Conservation (phyloP, 495 filamentous ascomycete genomes). For the Corynascus novoguineensis region DNA sequence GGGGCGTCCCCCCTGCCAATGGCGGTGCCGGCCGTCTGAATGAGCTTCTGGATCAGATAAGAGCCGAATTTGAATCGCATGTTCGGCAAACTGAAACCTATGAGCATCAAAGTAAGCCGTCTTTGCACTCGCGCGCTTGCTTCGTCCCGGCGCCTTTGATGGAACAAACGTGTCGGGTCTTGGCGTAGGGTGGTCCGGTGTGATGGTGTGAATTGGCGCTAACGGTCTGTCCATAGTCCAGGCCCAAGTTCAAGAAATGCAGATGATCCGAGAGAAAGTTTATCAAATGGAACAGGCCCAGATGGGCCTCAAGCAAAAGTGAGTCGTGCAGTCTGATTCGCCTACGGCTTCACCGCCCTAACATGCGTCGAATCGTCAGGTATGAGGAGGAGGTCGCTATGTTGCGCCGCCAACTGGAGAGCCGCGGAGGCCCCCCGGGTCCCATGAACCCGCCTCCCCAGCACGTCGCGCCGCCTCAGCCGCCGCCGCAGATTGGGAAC, state of each 20-base stretch:
- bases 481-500: conserved; percentile 66
- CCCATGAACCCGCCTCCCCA: conserved; percentile 60
- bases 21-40: conserved; percentile 57
- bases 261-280: conserved; percentile 84
- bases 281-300: conserved; percentile 86
- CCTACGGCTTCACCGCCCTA: not conserved
- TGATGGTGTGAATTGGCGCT: not conserved
- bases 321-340: conserved; percentile 26
- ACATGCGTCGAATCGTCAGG: conserved; percentile 45
- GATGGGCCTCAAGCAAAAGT: conserved; percentile 84
- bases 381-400: conserved; percentile 88
- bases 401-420: conserved; percentile 83
- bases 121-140: not conserved
- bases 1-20: conserved; percentile 51
- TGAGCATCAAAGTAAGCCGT: conserved; percentile 80
- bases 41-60: conserved; percentile 85
- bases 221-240: conserved; percentile 55
- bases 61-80: conserved; percentile 84
- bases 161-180: not conserved
- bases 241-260: conserved; percentile 84
- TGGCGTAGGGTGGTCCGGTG: conserved; percentile 10
- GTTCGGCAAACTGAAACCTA: conserved; percentile 68
- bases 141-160: conserved; percentile 1
- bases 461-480: conserved; percentile 69
- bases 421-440: conserved; percentile 63